Base-by-base conservation (phyloP, 805 yeast species). In the Wickerhamomyces mucosus region DNA sequence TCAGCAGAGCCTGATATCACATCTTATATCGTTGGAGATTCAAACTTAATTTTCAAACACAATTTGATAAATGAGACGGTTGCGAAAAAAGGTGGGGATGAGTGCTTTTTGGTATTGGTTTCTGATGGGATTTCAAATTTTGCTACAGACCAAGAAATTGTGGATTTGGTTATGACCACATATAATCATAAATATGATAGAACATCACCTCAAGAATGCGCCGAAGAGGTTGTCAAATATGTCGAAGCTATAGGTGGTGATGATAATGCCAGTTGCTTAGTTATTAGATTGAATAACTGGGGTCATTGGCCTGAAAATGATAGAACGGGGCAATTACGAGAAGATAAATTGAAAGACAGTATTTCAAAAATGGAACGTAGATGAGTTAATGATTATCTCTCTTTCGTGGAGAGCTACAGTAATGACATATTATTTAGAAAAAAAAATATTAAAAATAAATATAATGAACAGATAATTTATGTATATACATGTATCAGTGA, bases 261-360 rank as follows among this genome's bases (percentile, higher is more conserved):
- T 46, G 98, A 92, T 53, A 92, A 92, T 56, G 94, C 97, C n/a
- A 85, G 96, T 3, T 85, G 96, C 51, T 48, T 80, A 39, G 82
- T 92, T 5, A 56, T 89, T 9, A 63, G 94, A 37, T 60, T 92
- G 34, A 67, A 70, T 21, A 95, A 95, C 8, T 92, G 98, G 98
- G 96, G 95, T 6, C 69, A 75, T 34, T 92, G 98, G 96, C 89
- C 92, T 7, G 57, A 69, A 34, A 48, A 64, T 4, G 97, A 89
- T 58, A 61, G 94, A 29, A 85, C 96, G 1, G 96, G 96, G 1
- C 69, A 67, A 27, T 54, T 73, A 34, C 66, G 98, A 40, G 95
- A 82, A 53, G 78, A 78, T 36, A 67, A 82, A 43, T 56, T 81
- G 48, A 64, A 57, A 31, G 69, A 63, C 31, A 72, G 53, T 1